Conservation (phyloP, 352 stramenopile genomes). For the Halophytophthora polymorphica region DNA sequence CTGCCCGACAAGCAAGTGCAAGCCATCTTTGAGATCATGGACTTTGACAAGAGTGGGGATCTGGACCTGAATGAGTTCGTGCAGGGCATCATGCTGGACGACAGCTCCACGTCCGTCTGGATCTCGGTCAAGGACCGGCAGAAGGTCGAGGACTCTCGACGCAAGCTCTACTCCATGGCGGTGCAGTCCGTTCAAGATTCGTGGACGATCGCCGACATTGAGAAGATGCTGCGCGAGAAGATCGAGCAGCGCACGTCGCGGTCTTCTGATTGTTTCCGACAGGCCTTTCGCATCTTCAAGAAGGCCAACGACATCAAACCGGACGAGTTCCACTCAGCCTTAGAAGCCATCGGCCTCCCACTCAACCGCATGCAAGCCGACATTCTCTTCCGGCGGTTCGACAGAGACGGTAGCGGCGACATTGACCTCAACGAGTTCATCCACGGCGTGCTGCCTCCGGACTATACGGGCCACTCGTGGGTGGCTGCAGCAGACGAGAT, state of each 20-base stretch:
- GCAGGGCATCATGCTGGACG: slow-evolving; percentile 72
- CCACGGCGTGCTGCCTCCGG: slow-evolving; percentile 63
- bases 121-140: slow-evolving; percentile 50
- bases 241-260: slow-evolving; percentile 78
- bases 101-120: slow-evolving; percentile 58
- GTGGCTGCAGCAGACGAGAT: slow-evolving; percentile 75
- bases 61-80: slow-evolving; percentile 81
- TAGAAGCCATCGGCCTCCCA: slow-evolving; percentile 56
- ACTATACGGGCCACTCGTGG: slow-evolving; percentile 73
- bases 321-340: slow-evolving; percentile 60
- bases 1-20: slow-evolving; percentile 47
- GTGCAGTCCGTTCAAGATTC: slow-evolving; percentile 63
- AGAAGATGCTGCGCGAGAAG: slow-evolving; percentile 78
- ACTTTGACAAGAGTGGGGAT: slow-evolving; percentile 76
- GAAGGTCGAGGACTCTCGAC: slow-evolving; percentile 45
- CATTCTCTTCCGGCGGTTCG: slow-evolving; percentile 65
- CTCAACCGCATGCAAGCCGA: slow-evolving; percentile 53
- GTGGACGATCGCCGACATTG: slow-evolving; percentile 76
- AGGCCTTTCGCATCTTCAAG: slow-evolving; percentile 81
- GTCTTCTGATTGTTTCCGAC: slow-evolving; percentile 77
- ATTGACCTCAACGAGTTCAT: slow-evolving; percentile 85
- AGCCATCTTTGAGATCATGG: slow-evolving; percentile 66
- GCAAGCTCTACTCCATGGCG: slow-evolving; percentile 56
- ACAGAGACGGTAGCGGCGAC: slow-evolving; percentile 68
- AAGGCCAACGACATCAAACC: slow-evolving; percentile 80